Evolutionary conservation across 345 rosid genomes (phyloP), one percentile per base, ranked within the genome.

Genomic region (Theobroma cacao): DNA sequence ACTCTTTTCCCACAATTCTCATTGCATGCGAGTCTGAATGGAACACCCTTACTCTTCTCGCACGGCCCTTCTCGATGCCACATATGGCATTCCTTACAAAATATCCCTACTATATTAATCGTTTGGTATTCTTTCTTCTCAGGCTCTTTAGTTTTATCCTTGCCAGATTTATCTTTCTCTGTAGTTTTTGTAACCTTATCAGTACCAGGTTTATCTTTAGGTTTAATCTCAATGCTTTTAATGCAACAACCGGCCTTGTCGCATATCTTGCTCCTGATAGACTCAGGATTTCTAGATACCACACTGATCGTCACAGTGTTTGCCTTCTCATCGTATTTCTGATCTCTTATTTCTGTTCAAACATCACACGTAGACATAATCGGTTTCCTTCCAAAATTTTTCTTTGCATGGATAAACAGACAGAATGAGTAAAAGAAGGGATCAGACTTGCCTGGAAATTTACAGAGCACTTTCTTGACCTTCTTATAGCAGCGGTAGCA

Each of bases 391-490:
- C 45, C 45, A 41, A 41, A 17, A 17, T 2, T 50, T 6, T 50
- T 50, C 18, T 9, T 10, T 41, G 7, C 45, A 41, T 41, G 12
- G 11, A 22, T 55, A 20, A 2, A 55, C 8, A 53, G 22, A 2
- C 4, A 55, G 7, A 55, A 8, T 7, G 28, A 55, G 13, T n/a
- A 55, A 50, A 55, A 55, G 13, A 3, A 55, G 26, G 22, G 26
- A 55, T n/a, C 1, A 28, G 0, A 34, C 68, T 63, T 33, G 40
- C 68, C 41, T 3, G 67, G 40, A 17, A 13, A 62, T 62, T 62
- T 62, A n/a, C 41, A 62, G 22, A 62, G 67, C 4, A 64, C 69
- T 64, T 64, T 65, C 50, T 65, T 65, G 71, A 65, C 71, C 48
- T 65, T 65, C 48, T 38, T 38, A 5, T 22, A 38, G 71, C 71